Evolutionary conservation across 345 rosid species (phyloP), one percentile per base, ranked within the genome.

Genomic region (Salix purpurea): DNA sequence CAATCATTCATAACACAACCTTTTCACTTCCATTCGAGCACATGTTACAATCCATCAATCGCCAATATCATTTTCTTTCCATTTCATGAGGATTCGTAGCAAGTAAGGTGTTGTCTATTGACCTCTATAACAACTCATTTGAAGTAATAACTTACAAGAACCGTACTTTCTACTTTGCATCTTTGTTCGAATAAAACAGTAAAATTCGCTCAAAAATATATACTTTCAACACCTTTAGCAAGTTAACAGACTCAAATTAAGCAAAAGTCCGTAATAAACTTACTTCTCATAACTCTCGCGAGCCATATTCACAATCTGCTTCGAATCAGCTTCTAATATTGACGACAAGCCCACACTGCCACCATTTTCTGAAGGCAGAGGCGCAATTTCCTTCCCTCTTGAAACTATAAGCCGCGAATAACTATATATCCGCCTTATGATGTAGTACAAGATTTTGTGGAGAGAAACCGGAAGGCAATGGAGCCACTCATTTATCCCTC

Each of bases 381-480:
- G 75, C 23, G 75, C 73, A 37, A 76, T 40, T 80, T 86, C 90
- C 79, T 67, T 81, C 54, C 86, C 73, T 67, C 80, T 81, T 28
- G 85, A 65, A 12, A 86, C 52, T 76, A 86, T 70, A 74, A 87
- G 79, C 71, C 76, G 85, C 19, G 88, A 83, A 86, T 89, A 92
- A 73, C 84, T 77, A 73, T 72, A 90, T 36, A 96, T 52, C 74
- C 80, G 85, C 81, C 88, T 82, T 48, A 91, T 75, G 66, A 94
- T 71, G 68, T 83, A 87, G 70, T 88, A 80, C 76, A 96, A 72
- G 82, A 74, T 87, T 71, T 92, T 92, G 86, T 96, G 99, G 73
- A 94, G 79, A 76, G 88, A 86, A 77, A 96, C 90, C 5, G 99
- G 99, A 8, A 96, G 92, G 94, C 97, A 96, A 74, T 90, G 98